Evolutionary conservation across 192 early-diverging fungal genomes (phyloP).

Genomic region (Podochytrium sp.): DNA sequence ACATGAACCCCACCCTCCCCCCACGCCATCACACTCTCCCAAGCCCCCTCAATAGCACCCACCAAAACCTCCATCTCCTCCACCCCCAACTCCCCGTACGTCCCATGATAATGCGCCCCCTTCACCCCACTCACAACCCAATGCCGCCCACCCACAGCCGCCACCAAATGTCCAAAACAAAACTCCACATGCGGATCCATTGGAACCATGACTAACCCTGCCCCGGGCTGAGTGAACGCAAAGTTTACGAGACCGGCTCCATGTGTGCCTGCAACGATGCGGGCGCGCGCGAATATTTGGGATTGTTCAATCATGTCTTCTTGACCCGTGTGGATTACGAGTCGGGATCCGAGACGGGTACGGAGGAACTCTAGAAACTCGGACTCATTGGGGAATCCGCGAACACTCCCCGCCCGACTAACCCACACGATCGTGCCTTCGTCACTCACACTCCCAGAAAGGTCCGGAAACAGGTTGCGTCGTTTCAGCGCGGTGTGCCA

Average conservation of each 20-base stretch:
- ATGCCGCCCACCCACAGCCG: slow-evolving; percentile 14
- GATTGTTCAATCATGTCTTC: slow-evolving; percentile 13
- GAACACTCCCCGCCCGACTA: neutral
- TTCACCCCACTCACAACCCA: slow-evolving; percentile 11
- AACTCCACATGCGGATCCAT: slow-evolving; percentile 30
- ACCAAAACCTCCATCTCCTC: slow-evolving; percentile 12
- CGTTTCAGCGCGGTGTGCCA: slow-evolving; percentile 1
- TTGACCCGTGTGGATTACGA: slow-evolving; percentile 10
- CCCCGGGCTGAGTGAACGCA: slow-evolving; percentile 14
- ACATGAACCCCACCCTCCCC: too few species aligned
- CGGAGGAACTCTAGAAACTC: neutral
- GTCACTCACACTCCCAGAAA: neutral
- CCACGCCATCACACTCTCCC: neutral
- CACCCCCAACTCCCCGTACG: neutral
- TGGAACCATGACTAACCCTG: slow-evolving; percentile 21
- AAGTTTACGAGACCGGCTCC: slow-evolving; percentile 24
- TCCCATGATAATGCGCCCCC: slow-evolving; percentile 20
- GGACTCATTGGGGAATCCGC: slow-evolving; percentile 22
- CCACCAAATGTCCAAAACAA: slow-evolving; percentile 24
- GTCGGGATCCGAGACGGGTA: neutral
- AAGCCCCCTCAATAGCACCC: slow-evolving; percentile 5
- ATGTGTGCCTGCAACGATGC: slow-evolving; percentile 19
- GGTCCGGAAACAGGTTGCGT: neutral
- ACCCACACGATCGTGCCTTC: slow-evolving; percentile 14
- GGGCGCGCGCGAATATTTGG: slow-evolving; percentile 11